These are phyloP conservation scores for Colletotrichum orbiculare DNA, from an alignment of 2,329 filamentous ascomycete genomes.

Conservation along the genomic window DNA sequence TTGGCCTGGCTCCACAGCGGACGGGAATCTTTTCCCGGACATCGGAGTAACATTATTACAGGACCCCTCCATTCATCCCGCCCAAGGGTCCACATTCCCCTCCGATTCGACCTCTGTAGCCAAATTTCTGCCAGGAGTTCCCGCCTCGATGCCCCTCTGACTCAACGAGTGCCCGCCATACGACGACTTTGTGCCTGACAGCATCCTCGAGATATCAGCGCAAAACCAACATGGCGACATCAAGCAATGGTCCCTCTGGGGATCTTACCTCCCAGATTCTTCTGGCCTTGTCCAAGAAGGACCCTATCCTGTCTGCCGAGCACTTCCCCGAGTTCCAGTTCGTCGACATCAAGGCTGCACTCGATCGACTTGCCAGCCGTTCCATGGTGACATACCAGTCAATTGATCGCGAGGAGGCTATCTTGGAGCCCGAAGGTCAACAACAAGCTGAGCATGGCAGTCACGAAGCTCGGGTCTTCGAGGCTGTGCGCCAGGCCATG, in stretches of 20 bases:
- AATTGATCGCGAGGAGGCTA: slow-evolving; percentile 80
- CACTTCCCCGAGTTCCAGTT: slow-evolving; percentile 75
- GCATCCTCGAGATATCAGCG: slow-evolving; percentile 15
- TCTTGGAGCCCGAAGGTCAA: slow-evolving; percentile 80
- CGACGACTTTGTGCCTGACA: slow-evolving; percentile 19
- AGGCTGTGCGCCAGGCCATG: slow-evolving; percentile 75
- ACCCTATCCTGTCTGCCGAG: slow-evolving; percentile 75
- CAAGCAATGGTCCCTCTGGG: slow-evolving; percentile 50
- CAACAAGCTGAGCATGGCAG: slow-evolving; percentile 79
- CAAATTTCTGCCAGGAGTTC: slow-evolving; percentile 35
- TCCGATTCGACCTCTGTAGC: slow-evolving; percentile 27
- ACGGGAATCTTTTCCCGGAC: background rate
- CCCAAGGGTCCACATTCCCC: slow-evolving; percentile 34
- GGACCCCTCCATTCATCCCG: slow-evolving; percentile 30
- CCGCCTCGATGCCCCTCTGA: slow-evolving; percentile 35
- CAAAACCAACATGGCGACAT: slow-evolving; percentile 54
- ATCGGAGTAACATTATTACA: slow-evolving; percentile 31
- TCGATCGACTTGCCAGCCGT: slow-evolving; percentile 86
- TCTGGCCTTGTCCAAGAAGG: slow-evolving; percentile 70
- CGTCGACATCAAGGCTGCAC: slow-evolving; percentile 81
- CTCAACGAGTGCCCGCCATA: slow-evolving; percentile 28
- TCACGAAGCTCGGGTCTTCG: slow-evolving; percentile 85
- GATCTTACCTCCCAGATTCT: slow-evolving; percentile 75
- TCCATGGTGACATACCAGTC: slow-evolving; percentile 90
- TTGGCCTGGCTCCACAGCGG: background rate